A percentile compares a stretch with the other conserved stretches of the same genome.
Evolutionary conservation across 371 early-diverging fungal genomes (phyloP).

Genomic region (Actinomortierella wolfii): DNA sequence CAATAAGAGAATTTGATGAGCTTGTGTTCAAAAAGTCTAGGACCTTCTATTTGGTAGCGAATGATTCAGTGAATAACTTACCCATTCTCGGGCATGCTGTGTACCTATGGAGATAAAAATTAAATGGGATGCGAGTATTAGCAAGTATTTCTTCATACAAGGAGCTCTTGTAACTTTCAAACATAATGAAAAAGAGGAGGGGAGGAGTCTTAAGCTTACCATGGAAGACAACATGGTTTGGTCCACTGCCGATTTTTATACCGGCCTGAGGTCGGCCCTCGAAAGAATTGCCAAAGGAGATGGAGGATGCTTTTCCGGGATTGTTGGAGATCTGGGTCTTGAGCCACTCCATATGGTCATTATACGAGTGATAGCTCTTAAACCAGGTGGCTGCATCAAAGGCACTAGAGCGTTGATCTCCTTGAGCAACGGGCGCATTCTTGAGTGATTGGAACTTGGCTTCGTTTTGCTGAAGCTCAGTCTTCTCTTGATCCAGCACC

Average conservation of each 20-base stretch:
- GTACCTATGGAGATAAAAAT: too few species aligned
- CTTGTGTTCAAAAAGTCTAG: too few species aligned
- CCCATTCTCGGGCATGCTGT: too few species aligned
- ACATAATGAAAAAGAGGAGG: not conserved
- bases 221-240: slow-evolving; percentile 3
- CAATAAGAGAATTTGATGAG: too few species aligned
- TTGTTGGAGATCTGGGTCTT: not conserved
- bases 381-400: not conserved
- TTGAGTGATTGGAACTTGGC: too few species aligned
- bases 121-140: too few species aligned
- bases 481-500: slow-evolving; percentile 16
- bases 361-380: not conserved
- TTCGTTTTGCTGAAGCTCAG: slow-evolving; percentile 17
- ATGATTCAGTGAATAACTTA: too few species aligned
- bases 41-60: too few species aligned
- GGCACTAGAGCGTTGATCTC: too few species aligned
- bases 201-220: not conserved
- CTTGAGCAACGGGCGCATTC: too few species aligned
- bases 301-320: not conserved
- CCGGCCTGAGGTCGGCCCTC: slow-evolving; percentile 4
- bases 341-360: not conserved
- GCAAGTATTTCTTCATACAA: too few species aligned
- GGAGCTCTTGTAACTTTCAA: not conserved
- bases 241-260: not conserved
- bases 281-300: slow-evolving; percentile 1